Evolutionary conservation across 1,284 basidiomycete genomes (phyloP).

Genomic region (Sparassis latifolia): DNA sequence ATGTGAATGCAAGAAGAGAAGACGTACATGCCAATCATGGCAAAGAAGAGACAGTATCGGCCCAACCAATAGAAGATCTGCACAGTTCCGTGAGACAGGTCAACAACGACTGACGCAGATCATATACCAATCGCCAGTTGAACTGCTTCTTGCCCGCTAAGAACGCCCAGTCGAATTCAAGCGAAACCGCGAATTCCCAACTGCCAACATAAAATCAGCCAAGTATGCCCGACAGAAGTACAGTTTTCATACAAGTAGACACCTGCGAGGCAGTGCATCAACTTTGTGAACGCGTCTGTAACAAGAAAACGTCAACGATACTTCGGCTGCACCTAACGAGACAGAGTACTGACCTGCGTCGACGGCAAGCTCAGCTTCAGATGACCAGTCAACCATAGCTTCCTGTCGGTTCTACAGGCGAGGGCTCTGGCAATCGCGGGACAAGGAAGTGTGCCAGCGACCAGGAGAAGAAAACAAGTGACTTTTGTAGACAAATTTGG

Average conservation of each 20-base stretch:
- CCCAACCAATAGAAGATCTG: conserved; percentile 72
- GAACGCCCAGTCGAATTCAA: conserved; percentile 65
- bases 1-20: background rate
- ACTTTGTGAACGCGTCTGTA: conserved; percentile 52
- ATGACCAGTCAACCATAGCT: conserved; percentile 37
- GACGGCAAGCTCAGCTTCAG: conserved; percentile 38
- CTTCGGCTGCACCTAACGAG: conserved; percentile 1
- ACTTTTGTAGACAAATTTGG: no score
- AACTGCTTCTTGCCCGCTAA: conserved; percentile 54
- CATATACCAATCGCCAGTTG: conserved; percentile 31
- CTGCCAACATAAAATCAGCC: conserved; percentile 10
- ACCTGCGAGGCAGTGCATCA: conserved; percentile 63
- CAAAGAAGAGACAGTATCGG: conserved; percentile 61
- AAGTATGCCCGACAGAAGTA: conserved; percentile 4
- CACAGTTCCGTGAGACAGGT: background rate
- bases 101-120: background rate
- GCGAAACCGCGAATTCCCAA: conserved; percentile 49
- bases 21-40: conserved; percentile 60
- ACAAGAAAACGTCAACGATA: background rate
- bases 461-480: no score
- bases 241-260: conserved; percentile 48
- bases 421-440: no score
- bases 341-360: conserved; percentile 39
- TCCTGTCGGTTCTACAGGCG: background rate
- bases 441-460: no score